These are phyloP conservation scores for Salix purpurea DNA, from an alignment of 345 rosid genomes.

Conservation along the genomic window DNA sequence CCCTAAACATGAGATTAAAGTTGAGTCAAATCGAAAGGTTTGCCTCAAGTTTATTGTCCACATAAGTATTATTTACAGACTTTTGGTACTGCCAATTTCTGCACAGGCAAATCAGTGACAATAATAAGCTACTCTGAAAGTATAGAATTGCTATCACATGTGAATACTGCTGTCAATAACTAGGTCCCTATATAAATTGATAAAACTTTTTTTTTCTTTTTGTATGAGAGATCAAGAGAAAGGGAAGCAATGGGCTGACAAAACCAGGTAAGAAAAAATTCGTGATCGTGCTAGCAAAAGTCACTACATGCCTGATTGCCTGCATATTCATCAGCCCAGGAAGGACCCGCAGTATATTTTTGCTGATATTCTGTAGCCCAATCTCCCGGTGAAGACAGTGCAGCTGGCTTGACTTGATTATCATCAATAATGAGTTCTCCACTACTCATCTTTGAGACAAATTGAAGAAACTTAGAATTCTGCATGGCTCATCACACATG, in stretches of 20 bases:
- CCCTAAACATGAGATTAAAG: background rate
- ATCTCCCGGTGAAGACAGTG: conserved; percentile 46
- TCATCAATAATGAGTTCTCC: conserved; percentile 96
- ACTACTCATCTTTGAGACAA: conserved; percentile 98
- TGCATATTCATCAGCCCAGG: conserved; percentile 93
- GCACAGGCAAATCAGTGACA: no score
- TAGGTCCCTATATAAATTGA: no score
- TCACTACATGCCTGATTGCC: conserved; percentile 41
- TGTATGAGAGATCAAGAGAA: no score
- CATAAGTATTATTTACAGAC: no score
- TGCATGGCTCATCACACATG: conserved; percentile 34
- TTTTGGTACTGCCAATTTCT: no score
- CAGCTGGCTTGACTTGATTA: conserved; percentile 76
- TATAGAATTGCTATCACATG: no score
- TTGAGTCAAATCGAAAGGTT: no score
- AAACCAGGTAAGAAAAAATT: background rate
- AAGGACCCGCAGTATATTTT: conserved; percentile 52
- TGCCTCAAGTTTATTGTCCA: no score
- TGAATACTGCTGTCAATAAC: no score
- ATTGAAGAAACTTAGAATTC: conserved; percentile 98
- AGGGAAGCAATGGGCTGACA: background rate
- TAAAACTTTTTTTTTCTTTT: no score
- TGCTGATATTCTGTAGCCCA: conserved; percentile 95
- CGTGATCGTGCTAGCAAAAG: conserved; percentile 9
- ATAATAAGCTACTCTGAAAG: no score